phyloP scores from a whole-genome alignment of 495 filamentous ascomycete genomes.

The Tuber umbilicatum region DNA sequence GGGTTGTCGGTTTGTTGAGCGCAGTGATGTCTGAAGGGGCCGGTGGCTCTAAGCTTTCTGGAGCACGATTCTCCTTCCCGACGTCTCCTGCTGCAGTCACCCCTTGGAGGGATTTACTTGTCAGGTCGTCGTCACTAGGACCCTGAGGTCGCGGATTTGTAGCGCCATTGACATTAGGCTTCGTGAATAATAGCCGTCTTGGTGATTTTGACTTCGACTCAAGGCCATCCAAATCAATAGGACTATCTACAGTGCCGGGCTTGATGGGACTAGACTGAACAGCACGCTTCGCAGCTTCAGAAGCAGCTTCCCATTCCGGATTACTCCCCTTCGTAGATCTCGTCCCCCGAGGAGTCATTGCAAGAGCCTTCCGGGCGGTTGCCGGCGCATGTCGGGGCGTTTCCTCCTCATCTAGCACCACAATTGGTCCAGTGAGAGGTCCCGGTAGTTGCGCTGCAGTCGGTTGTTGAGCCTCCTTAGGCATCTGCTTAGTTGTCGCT shows the following conservation, averaged over 20 bases:
- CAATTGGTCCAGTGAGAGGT: constrained; percentile 36
- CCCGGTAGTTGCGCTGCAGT: constrained; percentile 23
- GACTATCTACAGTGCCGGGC: constrained; percentile 57
- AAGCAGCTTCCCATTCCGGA: constrained; percentile 50
- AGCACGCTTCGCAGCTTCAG: constrained; percentile 55
- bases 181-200: constrained; percentile 64
- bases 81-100: constrained; percentile 7
- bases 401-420: constrained; percentile 37
- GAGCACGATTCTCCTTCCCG: constrained; percentile 50
- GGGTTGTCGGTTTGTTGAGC: constrained; percentile 55
- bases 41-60: constrained; percentile 13
- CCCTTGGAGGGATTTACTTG: constrained; percentile 10
- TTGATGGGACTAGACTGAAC: constrained; percentile 68
- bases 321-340: constrained; percentile 40
- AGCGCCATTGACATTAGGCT: constrained; percentile 21
- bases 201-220: constrained; percentile 56
- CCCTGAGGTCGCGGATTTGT: constrained; percentile 30
- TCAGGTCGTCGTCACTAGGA: constrained; percentile 41
- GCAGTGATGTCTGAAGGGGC: constrained; percentile 11
- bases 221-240: constrained; percentile 56
- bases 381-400: constrained; percentile 28
- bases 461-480: background rate
- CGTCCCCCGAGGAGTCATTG: constrained; percentile 42
- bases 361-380: constrained; percentile 18
- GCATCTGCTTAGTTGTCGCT: constrained; percentile 27